A percentile compares a stretch with the other conserved stretches of the same genome.
Conservation (phyloP, 129 eudicot species). For the Escallonia rubra region DNA sequence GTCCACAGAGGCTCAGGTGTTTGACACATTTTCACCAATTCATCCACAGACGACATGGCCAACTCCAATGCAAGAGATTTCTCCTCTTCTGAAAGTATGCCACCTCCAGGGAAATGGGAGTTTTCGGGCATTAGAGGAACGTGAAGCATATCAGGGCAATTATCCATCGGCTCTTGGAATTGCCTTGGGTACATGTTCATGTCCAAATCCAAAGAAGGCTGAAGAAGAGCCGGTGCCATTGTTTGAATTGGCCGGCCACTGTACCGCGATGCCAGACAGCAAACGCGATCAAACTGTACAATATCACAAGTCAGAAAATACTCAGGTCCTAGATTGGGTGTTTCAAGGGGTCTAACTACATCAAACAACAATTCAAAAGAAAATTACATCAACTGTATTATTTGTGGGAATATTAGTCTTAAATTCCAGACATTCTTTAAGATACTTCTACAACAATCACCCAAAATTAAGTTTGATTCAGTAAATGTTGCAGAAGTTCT, state of each 20-base stretch:
- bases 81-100: slow-evolving; percentile 64
- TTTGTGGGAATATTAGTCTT: too few relatives aligned
- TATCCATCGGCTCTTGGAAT: slow-evolving; percentile 14
- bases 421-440: too few relatives aligned
- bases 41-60: slow-evolving; percentile 64
- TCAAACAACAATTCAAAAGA: too few relatives aligned
- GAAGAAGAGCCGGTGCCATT: slow-evolving; percentile 45
- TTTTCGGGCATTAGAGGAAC: slow-evolving; percentile 53
- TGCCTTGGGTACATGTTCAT: slow-evolving; percentile 66
- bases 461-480: too few relatives aligned
- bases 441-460: too few relatives aligned
- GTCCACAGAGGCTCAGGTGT: slow-evolving; percentile 72
- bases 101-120: slow-evolving; percentile 40
- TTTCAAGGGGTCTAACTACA: too few relatives aligned
- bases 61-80: slow-evolving; percentile 62
- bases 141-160: slow-evolving; percentile 44
- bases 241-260: slow-evolving; percentile 60
- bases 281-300: slow-evolving; percentile 71
- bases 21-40: slow-evolving; percentile 68
- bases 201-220: slow-evolving; percentile 58
- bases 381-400: too few relatives aligned
- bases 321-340: too few relatives aligned
- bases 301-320: background rate
- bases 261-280: slow-evolving; percentile 57
- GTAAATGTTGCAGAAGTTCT: too few relatives aligned